Percentiles rank a stretch among this genome's conserved stretches.
Evolutionary conservation across 768 basidiomycete genomes (phyloP).

Genomic region (Calocybe indica): DNA sequence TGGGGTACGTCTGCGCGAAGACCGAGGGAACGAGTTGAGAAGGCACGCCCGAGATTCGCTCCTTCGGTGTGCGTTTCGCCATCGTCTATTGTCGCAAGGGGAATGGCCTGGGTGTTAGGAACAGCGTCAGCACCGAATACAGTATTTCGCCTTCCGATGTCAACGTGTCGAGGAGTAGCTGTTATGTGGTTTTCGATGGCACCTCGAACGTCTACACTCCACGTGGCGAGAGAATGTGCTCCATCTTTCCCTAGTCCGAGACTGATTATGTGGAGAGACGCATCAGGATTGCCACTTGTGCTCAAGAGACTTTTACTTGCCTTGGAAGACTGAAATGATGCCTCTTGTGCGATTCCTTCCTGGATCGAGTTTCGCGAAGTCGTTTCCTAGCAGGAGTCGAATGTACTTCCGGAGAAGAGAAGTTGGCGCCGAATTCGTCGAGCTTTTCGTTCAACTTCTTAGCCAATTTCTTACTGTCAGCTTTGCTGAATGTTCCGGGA

Average conservation of each 20-base stretch:
- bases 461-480: conserved; percentile 28
- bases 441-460: conserved; percentile 20
- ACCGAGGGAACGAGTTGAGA: conserved; percentile 39
- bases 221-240: conserved; percentile 40
- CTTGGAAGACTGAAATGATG: conserved; percentile 66
- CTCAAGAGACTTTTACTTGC: conserved; percentile 25
- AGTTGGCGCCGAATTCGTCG: conserved; percentile 39
- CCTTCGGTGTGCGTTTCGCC: conserved; percentile 5
- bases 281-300: conserved; percentile 4
- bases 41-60: conserved; percentile 22
- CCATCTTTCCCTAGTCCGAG: conserved; percentile 59
- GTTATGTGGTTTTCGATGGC: conserved; percentile 38
- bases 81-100: conserved; percentile 30
- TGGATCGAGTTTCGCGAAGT: conserved; percentile 21
- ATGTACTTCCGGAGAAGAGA: conserved; percentile 52
- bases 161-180: conserved; percentile 33
- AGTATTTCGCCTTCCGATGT: conserved; percentile 40
- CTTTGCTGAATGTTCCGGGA: conserved; percentile 36
- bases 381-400: conserved; percentile 51
- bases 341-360: conserved; percentile 53
- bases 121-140: conserved; percentile 36
- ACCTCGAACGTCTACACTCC: conserved; percentile 49
- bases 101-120: conserved; percentile 29
- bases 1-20: conserved; percentile 48
- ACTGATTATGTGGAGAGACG: conserved; percentile 23